Conservation (phyloP, 139 green algal genomes). For the Closterium sp. region DNA sequence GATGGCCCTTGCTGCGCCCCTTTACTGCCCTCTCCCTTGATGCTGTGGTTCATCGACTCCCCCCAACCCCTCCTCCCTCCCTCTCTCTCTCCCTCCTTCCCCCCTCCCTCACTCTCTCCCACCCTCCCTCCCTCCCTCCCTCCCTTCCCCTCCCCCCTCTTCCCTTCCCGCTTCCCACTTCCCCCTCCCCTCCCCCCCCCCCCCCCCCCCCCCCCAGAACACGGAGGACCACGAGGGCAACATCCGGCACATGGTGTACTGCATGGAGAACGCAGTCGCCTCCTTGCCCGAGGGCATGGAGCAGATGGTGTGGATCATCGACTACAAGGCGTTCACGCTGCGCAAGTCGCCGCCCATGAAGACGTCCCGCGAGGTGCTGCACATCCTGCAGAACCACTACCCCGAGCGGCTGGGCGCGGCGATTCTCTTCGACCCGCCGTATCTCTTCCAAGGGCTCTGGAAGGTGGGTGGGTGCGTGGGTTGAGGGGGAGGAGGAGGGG, state of each 20-base stretch:
- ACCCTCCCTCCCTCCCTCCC: background rate
- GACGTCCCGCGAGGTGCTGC: conserved; percentile 54
- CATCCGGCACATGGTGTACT: conserved; percentile 56
- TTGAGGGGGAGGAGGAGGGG: background rate
- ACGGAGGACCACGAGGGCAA: conserved; percentile 51
- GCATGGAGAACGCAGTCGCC: conserved; percentile 46
- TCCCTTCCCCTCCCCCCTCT: background rate
- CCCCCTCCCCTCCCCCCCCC: no score
- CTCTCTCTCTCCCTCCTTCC: background rate
- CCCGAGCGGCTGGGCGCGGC: conserved; percentile 55
- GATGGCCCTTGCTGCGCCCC: no score
- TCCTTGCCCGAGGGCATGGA: conserved; percentile 10
- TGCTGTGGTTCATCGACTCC: background rate
- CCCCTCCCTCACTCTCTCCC: background rate
- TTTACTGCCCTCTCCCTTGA: background rate
- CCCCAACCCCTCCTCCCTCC: background rate
- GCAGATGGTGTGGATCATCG: conserved; percentile 54
- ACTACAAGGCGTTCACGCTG: conserved; percentile 54
- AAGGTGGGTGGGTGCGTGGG: conserved; percentile 12
- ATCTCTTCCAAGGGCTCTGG: conserved; percentile 57
- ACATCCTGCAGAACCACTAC: conserved; percentile 62
- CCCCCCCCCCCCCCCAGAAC: conserved; percentile 36
- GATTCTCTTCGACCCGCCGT: conserved; percentile 53
- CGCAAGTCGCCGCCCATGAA: conserved; percentile 54
- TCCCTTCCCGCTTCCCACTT: background rate